A percentile compares a stretch with the other conserved stretches of the same genome.
Evolutionary conservation across 148 eudicot species (phyloP).

Genomic region (Heliosperma pusillum): DNA sequence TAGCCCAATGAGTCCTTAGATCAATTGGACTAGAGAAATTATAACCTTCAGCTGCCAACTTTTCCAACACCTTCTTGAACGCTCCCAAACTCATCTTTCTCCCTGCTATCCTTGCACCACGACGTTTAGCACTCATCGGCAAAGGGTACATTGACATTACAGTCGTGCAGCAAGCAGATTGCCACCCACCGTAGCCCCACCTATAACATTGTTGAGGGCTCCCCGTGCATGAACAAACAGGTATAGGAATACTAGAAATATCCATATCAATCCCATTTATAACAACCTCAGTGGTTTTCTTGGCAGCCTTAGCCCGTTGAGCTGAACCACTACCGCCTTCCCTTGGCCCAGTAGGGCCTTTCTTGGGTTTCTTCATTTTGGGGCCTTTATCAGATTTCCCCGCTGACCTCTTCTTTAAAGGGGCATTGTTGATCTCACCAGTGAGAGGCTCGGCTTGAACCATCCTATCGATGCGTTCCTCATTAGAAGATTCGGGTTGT

Average conservation of each 20-base stretch:
- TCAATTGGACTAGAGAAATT: constrained; percentile 48
- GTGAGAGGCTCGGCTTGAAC: constrained; percentile 30
- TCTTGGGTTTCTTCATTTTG: constrained; percentile 40
- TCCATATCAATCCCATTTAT: constrained; percentile 49
- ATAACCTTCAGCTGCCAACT: constrained; percentile 52
- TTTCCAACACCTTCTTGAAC: constrained; percentile 48
- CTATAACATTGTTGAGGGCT: constrained; percentile 45
- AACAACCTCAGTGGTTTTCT: constrained; percentile 44
- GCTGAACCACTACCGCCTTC: constrained; percentile 37
- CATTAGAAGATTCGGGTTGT: constrained; percentile 38
- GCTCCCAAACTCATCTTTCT: constrained; percentile 54
- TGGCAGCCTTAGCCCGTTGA: constrained; percentile 40
- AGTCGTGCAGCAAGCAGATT: constrained; percentile 48
- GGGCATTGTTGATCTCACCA: constrained; percentile 26
- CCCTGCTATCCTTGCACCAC: constrained; percentile 52
- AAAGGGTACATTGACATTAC: constrained; percentile 47
- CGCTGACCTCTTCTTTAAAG: constrained; percentile 39
- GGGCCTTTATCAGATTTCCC: constrained; percentile 39
- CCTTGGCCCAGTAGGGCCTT: constrained; percentile 32
- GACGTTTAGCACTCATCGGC: constrained; percentile 49
- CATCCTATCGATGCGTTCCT: constrained; percentile 36
- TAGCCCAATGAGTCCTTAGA: constrained; percentile 50
- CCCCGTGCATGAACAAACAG: constrained; percentile 46
- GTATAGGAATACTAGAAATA: constrained; percentile 47
- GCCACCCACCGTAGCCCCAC: constrained; percentile 57